These are phyloP conservation scores for barrel medic (Medicago truncatula) DNA, from an alignment of 306 rosid genomes.

Conservation along the genomic window MtrunA17r5.0-ANR NC_053049.1:30707001-30707500, in stretches of 20 bases:
- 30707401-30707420: constrained; percentile 30
- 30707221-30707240: background rate
- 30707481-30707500: background rate
- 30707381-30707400: constrained; percentile 12
- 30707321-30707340: constrained; percentile 35
- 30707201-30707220: too few species aligned
- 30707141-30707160: too few species aligned
- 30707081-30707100: too few species aligned
- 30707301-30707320: constrained; percentile 10
- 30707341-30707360: constrained; percentile 58
- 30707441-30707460: constrained; percentile 20
- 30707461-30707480: constrained; percentile 15
- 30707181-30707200: too few species aligned
- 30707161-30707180: too few species aligned
- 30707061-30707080: too few species aligned
- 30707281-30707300: background rate
- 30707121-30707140: too few species aligned
- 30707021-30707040: too few species aligned
- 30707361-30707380: constrained; percentile 38
- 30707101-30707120: too few species aligned
- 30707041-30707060: too few species aligned
- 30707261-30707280: constrained; percentile 17
- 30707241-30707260: constrained; percentile 6
- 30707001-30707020: too few species aligned
- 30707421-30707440: constrained; percentile 38